Evolutionary conservation across 495 filamentous ascomycete species (phyloP).

Genomic region (Friedmanniomyces simplex): DNA sequence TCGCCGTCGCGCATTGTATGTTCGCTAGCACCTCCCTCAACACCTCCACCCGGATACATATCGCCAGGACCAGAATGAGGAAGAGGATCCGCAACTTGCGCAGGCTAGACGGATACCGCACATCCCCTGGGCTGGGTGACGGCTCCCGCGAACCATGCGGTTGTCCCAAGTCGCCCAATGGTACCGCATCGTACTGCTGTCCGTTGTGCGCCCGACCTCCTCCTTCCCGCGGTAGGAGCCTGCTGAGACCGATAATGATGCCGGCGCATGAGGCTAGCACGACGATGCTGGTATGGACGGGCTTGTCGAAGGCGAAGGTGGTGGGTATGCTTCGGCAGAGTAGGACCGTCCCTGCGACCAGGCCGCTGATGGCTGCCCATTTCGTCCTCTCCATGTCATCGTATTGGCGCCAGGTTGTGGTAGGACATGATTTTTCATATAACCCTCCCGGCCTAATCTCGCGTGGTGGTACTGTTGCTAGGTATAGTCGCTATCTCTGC

Average conservation of each 20-base stretch:
- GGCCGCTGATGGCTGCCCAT: slow-evolving; percentile 24
- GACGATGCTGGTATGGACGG: slow-evolving; percentile 25
- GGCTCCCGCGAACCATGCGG: slow-evolving; percentile 7
- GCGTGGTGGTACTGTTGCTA: too few relatives aligned
- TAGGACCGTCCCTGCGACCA: slow-evolving; percentile 20
- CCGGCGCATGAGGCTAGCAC: slow-evolving; percentile 21
- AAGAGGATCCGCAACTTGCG: slow-evolving; percentile 18
- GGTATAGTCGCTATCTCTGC: too few relatives aligned
- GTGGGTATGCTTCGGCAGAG: slow-evolving; percentile 16
- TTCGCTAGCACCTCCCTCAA: slow-evolving; percentile 18
- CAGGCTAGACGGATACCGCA: slow-evolving; percentile 13
- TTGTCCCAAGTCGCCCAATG: slow-evolving; percentile 6
- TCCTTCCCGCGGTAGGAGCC: neutral
- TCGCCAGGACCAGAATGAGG: slow-evolving; percentile 17
- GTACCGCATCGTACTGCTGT: slow-evolving; percentile 17
- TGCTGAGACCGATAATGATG: slow-evolving; percentile 15
- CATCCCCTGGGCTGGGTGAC: slow-evolving; percentile 9
- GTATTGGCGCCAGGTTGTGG: neutral
- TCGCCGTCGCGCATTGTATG: slow-evolving; percentile 22
- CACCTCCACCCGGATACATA: slow-evolving; percentile 24
- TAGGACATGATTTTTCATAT: neutral
- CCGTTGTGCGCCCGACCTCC: neutral
- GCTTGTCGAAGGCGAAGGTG: slow-evolving; percentile 28
- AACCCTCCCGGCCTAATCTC: too few relatives aligned
- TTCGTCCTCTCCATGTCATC: slow-evolving; percentile 18